These are phyloP conservation scores for Jamesozyma lodderae DNA, from an alignment of 805 yeast genomes.

Conservation along the genomic window DNA sequence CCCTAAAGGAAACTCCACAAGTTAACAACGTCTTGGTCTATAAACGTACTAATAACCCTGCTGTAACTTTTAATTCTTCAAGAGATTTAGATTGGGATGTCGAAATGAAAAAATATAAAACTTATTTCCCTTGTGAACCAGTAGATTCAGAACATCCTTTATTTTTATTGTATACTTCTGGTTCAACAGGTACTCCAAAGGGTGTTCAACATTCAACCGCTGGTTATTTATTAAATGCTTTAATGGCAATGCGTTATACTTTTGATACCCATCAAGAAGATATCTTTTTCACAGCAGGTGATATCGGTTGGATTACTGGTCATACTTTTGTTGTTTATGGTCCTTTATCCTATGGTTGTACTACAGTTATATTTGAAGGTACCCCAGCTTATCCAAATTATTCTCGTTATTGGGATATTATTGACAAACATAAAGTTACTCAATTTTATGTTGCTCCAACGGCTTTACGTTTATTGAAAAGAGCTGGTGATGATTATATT, in stretches of 20 bases:
- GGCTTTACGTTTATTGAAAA: constrained; percentile 64
- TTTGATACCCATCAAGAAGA: constrained; percentile 73
- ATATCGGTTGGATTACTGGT: constrained; percentile 88
- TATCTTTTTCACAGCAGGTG: constrained; percentile 77
- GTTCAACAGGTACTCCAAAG: constrained; percentile 84
- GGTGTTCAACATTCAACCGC: constrained; percentile 79
- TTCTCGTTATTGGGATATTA: constrained; percentile 73
- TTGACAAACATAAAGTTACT: constrained; percentile 59
- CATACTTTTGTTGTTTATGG: constrained; percentile 80
- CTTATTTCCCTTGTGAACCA: constrained; percentile 65
- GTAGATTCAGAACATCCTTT: constrained; percentile 75
- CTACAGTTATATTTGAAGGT: constrained; percentile 76
- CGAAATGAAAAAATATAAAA: constrained; percentile 54
- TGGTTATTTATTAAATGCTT: constrained; percentile 68
- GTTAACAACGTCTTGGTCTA: constrained; percentile 64
- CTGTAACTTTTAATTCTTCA: constrained; percentile 36
- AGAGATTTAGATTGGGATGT: constrained; percentile 76
- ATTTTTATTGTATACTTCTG: constrained; percentile 75
- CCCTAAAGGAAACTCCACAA: constrained; percentile 53
- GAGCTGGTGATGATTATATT: constrained; percentile 60
- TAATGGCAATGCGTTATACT: constrained; percentile 62
- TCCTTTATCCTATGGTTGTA: constrained; percentile 65
- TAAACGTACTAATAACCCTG: constrained; percentile 58
- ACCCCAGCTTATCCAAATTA: constrained; percentile 80
- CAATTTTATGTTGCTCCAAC: constrained; percentile 84